Percentiles rank a stretch among this genome's conserved stretches.
These are phyloP conservation scores for Chlorokybus atmophyticus DNA, from an alignment of 139 green algal genomes.

Conservation along the genomic window DNA sequence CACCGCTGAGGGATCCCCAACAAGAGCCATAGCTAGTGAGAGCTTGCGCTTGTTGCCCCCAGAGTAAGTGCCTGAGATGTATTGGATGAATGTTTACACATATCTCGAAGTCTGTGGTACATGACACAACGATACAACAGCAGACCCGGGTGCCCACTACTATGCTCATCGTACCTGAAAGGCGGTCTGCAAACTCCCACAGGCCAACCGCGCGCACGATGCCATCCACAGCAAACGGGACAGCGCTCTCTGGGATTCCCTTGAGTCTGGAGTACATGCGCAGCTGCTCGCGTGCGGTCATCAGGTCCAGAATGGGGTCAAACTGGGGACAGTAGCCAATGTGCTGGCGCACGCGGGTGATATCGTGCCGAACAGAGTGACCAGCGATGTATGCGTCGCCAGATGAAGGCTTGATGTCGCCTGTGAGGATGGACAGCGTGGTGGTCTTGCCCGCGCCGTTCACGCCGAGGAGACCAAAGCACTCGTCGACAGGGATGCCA, in stretches of 20 bases:
- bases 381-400: slow-evolving; percentile 29
- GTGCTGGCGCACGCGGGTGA: slow-evolving; percentile 4
- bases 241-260: slow-evolving; percentile 8
- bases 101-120: too few species aligned
- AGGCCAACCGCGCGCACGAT: slow-evolving; percentile 8
- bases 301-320: slow-evolving; percentile 34
- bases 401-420: slow-evolving; percentile 44
- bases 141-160: too few species aligned
- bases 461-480: slow-evolving; percentile 27
- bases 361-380: not conserved
- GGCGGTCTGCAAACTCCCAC: slow-evolving; percentile 9
- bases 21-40: slow-evolving; percentile 43
- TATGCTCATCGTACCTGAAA: too few species aligned
- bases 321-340: slow-evolving; percentile 50
- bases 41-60: slow-evolving; percentile 39
- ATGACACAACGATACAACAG: too few species aligned
- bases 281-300: slow-evolving; percentile 41
- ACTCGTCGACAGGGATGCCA: slow-evolving; percentile 44
- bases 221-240: not conserved
- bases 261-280: slow-evolving; percentile 37
- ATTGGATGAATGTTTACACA: too few species aligned
- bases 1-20: slow-evolving; percentile 7
- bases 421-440: slow-evolving; percentile 38
- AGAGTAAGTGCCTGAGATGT: slow-evolving; percentile 18
- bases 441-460: slow-evolving; percentile 44